Base-by-base conservation (phyloP, 768 basidiomycete species). In the Nidularia pulvinata region DNA sequence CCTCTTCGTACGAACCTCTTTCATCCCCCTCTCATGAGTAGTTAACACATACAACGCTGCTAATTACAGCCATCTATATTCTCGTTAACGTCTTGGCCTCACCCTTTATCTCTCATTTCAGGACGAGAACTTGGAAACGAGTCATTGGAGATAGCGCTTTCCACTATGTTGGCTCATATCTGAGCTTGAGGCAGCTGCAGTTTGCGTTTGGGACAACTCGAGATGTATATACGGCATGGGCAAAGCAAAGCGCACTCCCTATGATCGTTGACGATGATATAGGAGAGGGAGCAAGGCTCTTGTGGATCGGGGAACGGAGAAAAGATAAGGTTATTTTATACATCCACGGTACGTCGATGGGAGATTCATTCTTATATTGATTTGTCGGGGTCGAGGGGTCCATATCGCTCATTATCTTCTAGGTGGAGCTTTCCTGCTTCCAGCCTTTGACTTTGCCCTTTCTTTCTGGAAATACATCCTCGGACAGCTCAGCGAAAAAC, bases 341-440 rank as follows among this genome's bases (percentile, higher is more conserved):
- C 48, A 48, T 66, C 14, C 73, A 67, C 48, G 71, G 72, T 71
- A 46, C 32, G 42, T 53, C 44, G 3, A 14, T 10, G 25, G n/a
- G 14, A 3, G n/a, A 45, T 51, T n/a, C 46, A 46, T 16, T 44
- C 46, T 2, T 37, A 7, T 13, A 25, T 14, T n/a, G 46, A 34
- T 39, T 7, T 11, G 10, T 30, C 6, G 9, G 13, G 13, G 3
- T 5, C 25, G 25, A 30, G 25, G 4, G 2, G 4, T 30, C 25
- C 25, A 33, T 48, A 33, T 49, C 22, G n/a, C 4, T 50, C 22
- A 1, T 46, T 22, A 11, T 46, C n/a, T 2, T 2, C 14, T 37
- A 75, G 72, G 72, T 19, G 72, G 73, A 32, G 70, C 55, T 0
- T 74, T 64, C 54, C 47, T 68, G 7, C 36, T 62, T 6, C 64